Base-by-base conservation (phyloP, 2,329 filamentous ascomycete species). In the Coleophoma eucalyptorum region DNA sequence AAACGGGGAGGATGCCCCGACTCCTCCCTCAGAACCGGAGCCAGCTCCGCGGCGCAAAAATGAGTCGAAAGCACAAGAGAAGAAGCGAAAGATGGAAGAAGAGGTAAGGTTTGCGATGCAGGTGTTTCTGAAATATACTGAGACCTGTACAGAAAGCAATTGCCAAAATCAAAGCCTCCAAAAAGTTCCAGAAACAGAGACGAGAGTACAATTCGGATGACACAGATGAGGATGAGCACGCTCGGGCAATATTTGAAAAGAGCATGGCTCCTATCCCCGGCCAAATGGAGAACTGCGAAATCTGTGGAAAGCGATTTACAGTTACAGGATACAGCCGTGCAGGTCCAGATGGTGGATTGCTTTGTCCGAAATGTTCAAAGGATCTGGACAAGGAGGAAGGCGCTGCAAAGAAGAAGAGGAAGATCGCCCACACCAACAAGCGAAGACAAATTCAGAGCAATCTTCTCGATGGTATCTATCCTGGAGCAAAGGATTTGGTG, bases 311-410 rank as follows among this genome's bases (percentile, higher is more conserved):
- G 67, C 84, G 91, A 35, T 97, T 97, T 64, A 96, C 90, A 0
- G 92, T 97, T 42, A 97, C 93, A 0, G 80, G 90, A 0, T 97
- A 97, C 71, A 91, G 87, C 55, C 87, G 90, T 57, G 80, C 85
- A 26, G 90, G 89, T 0, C 87, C 89, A 0, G 77, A 87, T n/a
- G 92, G 92, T 4, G 90, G 90, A 15, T 74, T 97, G n/a, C 75
- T 97, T 2, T 97, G 93, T 65, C 77, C 78, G 3, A 83, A 88
- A 19, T 97, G 93, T 63, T 87, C 89, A 19, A 91, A 87, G 61
- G 81, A 89, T 55, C 69, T 88, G 46, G 80, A 80, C 38, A 86
- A 89, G 55, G 81, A 86, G 20, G 77, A 81, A 50, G 86, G 87
- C 53, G 72, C 75, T 18, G 71, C 76, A 51, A 78, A 79, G 61